These are phyloP conservation scores for Leccinellum albellum DNA, from an alignment of 768 basidiomycete species.

Conservation along the genomic window DNA sequence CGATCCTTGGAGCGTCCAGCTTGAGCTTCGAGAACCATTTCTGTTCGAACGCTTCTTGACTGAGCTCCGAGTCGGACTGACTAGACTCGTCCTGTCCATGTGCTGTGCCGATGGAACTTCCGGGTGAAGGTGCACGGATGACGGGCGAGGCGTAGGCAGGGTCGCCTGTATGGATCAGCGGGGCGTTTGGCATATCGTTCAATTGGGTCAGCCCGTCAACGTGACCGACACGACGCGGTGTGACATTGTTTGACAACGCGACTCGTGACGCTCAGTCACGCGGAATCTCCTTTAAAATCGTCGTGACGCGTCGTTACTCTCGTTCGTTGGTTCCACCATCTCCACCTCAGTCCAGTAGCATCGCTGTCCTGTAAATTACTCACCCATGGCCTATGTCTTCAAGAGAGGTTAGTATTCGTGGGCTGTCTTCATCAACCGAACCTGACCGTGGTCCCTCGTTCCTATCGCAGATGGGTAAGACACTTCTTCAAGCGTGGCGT, in stretches of 20 bases:
- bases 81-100: conserved; percentile 45
- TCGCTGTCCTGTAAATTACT: conserved; percentile 1
- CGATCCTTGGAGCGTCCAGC: conserved; percentile 33
- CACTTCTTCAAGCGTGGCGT: conserved; percentile 5
- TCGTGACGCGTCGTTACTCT: conserved; percentile 24
- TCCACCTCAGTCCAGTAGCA: conserved; percentile 3
- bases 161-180: conserved; percentile 31
- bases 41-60: conserved; percentile 35
- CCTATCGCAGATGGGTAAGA: conserved; percentile 45
- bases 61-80: conserved; percentile 37
- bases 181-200: conserved; percentile 25
- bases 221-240: conserved; percentile 23
- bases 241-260: conserved; percentile 32
- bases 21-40: conserved; percentile 35
- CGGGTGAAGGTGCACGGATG: conserved; percentile 44
- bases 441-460: conserved; percentile 7
- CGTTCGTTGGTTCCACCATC: conserved; percentile 25
- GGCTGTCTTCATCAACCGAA: neutral
- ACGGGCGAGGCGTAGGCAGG: conserved; percentile 44
- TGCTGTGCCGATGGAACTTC: conserved; percentile 45
- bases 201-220: neutral
- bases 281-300: conserved; percentile 28
- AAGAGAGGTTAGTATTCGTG: conserved; percentile 46
- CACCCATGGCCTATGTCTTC: conserved; percentile 49
- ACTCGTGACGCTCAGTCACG: conserved; percentile 29